phyloP scores from a whole-genome alignment of 441 rosid species.

The Gossypium lobatum region DNA sequence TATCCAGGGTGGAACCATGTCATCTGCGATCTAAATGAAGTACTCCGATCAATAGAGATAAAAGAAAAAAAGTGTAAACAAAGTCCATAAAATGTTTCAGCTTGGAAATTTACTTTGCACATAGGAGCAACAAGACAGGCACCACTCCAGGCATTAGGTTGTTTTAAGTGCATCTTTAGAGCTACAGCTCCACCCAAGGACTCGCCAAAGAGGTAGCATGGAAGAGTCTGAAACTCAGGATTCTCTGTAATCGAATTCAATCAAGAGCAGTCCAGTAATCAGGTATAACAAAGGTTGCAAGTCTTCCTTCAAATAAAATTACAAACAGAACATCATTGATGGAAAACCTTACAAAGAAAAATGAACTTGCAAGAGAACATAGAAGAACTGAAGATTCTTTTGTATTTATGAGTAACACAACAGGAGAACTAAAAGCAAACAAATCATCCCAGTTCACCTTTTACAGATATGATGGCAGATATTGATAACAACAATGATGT shows the following conservation, averaged over 20 bases:
- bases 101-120: constrained; percentile 72
- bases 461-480: background rate
- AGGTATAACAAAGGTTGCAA: background rate
- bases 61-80: background rate
- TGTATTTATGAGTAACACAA: background rate
- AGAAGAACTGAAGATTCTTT: background rate
- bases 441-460: background rate
- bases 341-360: background rate
- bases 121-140: constrained; percentile 87
- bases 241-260: constrained; percentile 40
- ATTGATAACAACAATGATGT: background rate
- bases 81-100: background rate
- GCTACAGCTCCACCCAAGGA: constrained; percentile 95
- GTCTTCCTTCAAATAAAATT: background rate
- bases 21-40: constrained; percentile 69
- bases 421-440: background rate
- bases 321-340: background rate
- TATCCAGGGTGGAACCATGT: constrained; percentile 64
- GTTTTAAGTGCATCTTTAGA: constrained; percentile 77
- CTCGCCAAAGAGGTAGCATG: constrained; percentile 77
- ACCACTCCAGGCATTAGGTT: constrained; percentile 78
- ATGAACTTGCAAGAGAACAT: background rate
- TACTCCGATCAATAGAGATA: constrained; percentile 11
- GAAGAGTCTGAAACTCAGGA: constrained; percentile 39
- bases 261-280: background rate